Evolutionary conservation across 345 rosid species (phyloP).

Genomic region (Populus simonii): DNA sequence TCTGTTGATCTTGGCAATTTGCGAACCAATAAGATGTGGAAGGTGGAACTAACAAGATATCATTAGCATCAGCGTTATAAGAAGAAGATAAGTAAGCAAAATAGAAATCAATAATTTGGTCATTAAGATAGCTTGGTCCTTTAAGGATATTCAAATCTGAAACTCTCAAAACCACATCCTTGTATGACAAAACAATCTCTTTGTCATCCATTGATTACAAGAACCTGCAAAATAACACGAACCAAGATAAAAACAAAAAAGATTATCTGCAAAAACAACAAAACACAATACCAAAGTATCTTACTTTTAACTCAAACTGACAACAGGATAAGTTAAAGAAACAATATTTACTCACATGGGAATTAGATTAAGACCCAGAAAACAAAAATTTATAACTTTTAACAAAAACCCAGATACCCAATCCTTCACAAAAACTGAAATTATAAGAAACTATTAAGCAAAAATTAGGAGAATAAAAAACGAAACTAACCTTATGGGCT

Average conservation of each 20-base stretch:
- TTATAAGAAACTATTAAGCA: too few species aligned
- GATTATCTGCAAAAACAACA: too few species aligned
- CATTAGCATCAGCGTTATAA: conserved; percentile 31
- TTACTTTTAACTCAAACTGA: too few species aligned
- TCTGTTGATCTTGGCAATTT: conserved; percentile 51
- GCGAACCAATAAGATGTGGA: conserved; percentile 80
- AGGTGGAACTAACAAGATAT: conserved; percentile 64
- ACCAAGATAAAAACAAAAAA: too few species aligned
- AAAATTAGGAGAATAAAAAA: neutral
- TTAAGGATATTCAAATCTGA: conserved; percentile 68
- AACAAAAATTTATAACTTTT: too few species aligned
- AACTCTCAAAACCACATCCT: conserved; percentile 76
- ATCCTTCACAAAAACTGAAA: neutral
- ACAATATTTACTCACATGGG: neutral
- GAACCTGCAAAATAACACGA: too few species aligned
- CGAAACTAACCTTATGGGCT: neutral
- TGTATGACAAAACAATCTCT: conserved; percentile 19
- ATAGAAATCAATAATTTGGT: conserved; percentile 82
- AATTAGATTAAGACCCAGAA: neutral
- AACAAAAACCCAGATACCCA: neutral
- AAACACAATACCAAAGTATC: too few species aligned
- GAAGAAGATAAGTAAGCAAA: conserved; percentile 57
- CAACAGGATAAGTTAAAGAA: too few species aligned
- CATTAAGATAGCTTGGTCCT: conserved; percentile 56
- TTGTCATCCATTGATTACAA: too few species aligned